phyloP scores from a whole-genome alignment of 768 basidiomycete genomes.

The Hericium alpestre region DNA sequence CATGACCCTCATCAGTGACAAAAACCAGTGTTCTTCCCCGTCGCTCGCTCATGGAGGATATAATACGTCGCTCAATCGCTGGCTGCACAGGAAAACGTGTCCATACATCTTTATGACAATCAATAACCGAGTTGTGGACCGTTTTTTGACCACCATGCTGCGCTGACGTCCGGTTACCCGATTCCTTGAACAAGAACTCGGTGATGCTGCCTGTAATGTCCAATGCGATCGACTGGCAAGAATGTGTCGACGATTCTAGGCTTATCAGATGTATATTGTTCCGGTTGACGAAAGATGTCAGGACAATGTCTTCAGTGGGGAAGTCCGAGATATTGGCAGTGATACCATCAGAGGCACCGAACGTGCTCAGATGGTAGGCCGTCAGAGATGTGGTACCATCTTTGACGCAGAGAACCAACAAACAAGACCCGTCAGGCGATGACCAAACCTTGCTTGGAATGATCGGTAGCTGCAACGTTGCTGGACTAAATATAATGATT shows the following conservation, averaged over 20 bases:
- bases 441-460: constrained; percentile 27
- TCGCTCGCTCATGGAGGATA: constrained; percentile 24
- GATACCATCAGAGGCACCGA: constrained; percentile 42
- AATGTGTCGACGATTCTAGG: constrained; percentile 23
- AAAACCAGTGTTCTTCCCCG: constrained; percentile 30
- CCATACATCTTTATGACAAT: constrained; percentile 51
- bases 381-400: constrained; percentile 15
- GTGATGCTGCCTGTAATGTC: constrained; percentile 46
- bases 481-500: no score
- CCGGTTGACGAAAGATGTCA: constrained; percentile 38
- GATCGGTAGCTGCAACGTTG: not conserved
- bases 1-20: constrained; percentile 28
- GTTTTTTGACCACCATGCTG: constrained; percentile 15
- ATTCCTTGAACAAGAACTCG: constrained; percentile 42
- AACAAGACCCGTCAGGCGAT: constrained; percentile 46
- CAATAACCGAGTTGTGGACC: constrained; percentile 39
- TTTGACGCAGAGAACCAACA: constrained; percentile 26
- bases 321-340: constrained; percentile 22
- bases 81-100: constrained; percentile 49
- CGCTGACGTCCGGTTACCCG: constrained; percentile 15
- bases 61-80: constrained; percentile 38
- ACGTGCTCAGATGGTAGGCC: constrained; percentile 46
- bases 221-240: constrained; percentile 33
- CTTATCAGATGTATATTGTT: constrained; percentile 32
- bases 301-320: constrained; percentile 13